phyloP scores from a whole-genome alignment of 1,284 basidiomycete genomes.

The Apiotrichum akiyoshidainum region DNA sequence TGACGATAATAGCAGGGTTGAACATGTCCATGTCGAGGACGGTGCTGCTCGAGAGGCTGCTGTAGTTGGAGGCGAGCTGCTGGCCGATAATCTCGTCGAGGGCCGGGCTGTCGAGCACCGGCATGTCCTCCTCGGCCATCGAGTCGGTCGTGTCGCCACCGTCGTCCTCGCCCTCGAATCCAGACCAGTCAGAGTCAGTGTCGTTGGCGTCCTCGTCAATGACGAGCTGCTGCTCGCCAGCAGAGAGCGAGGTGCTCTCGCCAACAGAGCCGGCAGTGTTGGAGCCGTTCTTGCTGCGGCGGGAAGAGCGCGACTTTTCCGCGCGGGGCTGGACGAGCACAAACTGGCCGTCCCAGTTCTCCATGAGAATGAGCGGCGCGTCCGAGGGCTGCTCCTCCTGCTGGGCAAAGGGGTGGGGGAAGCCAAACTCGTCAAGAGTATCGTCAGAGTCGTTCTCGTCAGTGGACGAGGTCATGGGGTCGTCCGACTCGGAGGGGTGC shows the following conservation, averaged over 20 bases:
- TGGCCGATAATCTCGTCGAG: constrained; percentile 40
- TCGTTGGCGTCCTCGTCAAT: constrained; percentile 44
- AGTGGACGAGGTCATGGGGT: constrained; percentile 33
- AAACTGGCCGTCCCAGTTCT: constrained; percentile 49
- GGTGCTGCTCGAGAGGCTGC: constrained; percentile 1
- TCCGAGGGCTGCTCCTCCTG: constrained; percentile 13
- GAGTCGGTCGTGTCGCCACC: constrained; percentile 48
- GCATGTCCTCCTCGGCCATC: constrained; percentile 51
- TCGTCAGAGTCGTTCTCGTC: constrained; percentile 33
- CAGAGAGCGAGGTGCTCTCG: constrained; percentile 33
- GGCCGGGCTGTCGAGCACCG: constrained; percentile 44
- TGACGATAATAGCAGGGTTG: constrained; percentile 28
- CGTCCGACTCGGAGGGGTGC: constrained; percentile 31
- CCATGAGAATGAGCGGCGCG: constrained; percentile 44
- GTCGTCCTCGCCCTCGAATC: constrained; percentile 33
- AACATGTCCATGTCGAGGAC: constrained; percentile 3
- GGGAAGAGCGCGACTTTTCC: constrained; percentile 26
- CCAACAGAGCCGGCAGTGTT: constrained; percentile 35
- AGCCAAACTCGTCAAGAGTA: constrained; percentile 47
- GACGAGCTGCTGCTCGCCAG: constrained; percentile 35
- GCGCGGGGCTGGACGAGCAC: constrained; percentile 43
- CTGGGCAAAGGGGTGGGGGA: constrained; percentile 27
- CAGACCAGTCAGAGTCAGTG: constrained; percentile 36
- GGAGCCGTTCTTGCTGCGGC: constrained; percentile 22
- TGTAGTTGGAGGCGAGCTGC: constrained; percentile 15